Evolutionary conservation across 495 filamentous ascomycete genomes (phyloP), one percentile per base, ranked within the genome.

Genomic region (Terfezia boudieri): DNA sequence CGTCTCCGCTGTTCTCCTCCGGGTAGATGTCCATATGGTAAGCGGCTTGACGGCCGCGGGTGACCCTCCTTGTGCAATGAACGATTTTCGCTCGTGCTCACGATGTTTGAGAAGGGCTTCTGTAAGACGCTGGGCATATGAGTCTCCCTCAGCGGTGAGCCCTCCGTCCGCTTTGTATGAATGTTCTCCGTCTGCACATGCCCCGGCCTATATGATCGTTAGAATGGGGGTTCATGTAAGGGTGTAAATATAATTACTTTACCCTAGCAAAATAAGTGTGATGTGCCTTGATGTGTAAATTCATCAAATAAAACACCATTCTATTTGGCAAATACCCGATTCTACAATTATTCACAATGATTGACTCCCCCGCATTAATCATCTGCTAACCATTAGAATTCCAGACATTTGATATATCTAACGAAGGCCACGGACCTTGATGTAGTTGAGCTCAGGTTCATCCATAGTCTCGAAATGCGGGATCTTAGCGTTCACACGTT

Each of bases 381-480:
- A 99, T 94, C 77, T 78, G 32, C n/a, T 17, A 36, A 43, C 35
- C 53, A 50, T 67, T 48, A 66, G 57, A 14, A 55, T 58, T 35
- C 46, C 51, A 49, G 6, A 43, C 53, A 23, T 49, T 50, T 53
- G 17, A 32, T 46, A 46, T 11, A n/a, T 36, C 55, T 12, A 6
- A 9, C 36, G 26, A 23, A 58, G 51, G 37, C 48, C 16, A 9
- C 41, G 55, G 60, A 77, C 76, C 68, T 95, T 96, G 73, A 96
- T 86, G 64, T 86, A 99, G 63, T 95, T 94, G 55, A 96, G 71
- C 56, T 94, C 86, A 35, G 75, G 72, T 63, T 96, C 90, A 59
- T 88, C 76, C 87, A 99, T 96, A 0, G 86, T 93, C 68, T 96
- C 89, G 60, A 94, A 96, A 55, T 87, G 79, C 20, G 92, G 92